These are phyloP conservation scores for Stachybotrys chlorohalonatus DNA, from an alignment of 2,329 filamentous ascomycete genomes.

Conservation along the genomic window DNA sequence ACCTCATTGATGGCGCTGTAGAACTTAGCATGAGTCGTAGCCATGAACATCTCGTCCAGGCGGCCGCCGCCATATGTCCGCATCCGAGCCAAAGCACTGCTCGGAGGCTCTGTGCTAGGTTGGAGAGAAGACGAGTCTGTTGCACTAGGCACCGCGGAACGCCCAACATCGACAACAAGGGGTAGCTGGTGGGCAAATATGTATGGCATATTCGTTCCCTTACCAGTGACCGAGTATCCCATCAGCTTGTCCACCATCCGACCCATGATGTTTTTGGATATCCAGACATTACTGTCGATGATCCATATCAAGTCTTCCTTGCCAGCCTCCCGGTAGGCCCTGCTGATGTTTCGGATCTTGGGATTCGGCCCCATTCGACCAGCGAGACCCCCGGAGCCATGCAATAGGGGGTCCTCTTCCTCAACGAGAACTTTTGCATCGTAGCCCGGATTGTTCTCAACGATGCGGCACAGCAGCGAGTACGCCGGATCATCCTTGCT, in stretches of 20 bases:
- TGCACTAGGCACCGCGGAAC: neutral
- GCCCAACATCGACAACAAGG: constrained; percentile 64
- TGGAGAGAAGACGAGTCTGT: neutral
- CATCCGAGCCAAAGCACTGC: constrained; percentile 15
- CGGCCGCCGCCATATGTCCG: constrained; percentile 58
- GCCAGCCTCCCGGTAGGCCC: constrained; percentile 74
- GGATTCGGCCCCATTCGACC: constrained; percentile 80
- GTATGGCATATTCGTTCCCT: constrained; percentile 45
- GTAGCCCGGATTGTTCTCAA: constrained; percentile 62
- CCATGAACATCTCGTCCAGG: constrained; percentile 91
- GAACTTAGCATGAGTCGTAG: constrained; percentile 91
- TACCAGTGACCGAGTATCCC: constrained; percentile 49
- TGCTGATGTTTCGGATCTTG: constrained; percentile 96
- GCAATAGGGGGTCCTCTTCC: constrained; percentile 66
- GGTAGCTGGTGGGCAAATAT: constrained; percentile 96
- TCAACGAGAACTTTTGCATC: constrained; percentile 72
- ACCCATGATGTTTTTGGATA: constrained; percentile 66
- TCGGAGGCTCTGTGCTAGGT: neutral
- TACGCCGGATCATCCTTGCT: constrained; percentile 68
- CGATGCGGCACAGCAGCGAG: constrained; percentile 59
- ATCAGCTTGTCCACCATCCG: constrained; percentile 84
- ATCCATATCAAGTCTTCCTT: constrained; percentile 88
- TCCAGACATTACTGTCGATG: constrained; percentile 94
- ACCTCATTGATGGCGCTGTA: constrained; percentile 96
- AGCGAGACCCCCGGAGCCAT: constrained; percentile 37